These are phyloP conservation scores for Talaromyces sp. DNA, from an alignment of 2,329 filamentous ascomycete species.

Conservation along the genomic window DNA sequence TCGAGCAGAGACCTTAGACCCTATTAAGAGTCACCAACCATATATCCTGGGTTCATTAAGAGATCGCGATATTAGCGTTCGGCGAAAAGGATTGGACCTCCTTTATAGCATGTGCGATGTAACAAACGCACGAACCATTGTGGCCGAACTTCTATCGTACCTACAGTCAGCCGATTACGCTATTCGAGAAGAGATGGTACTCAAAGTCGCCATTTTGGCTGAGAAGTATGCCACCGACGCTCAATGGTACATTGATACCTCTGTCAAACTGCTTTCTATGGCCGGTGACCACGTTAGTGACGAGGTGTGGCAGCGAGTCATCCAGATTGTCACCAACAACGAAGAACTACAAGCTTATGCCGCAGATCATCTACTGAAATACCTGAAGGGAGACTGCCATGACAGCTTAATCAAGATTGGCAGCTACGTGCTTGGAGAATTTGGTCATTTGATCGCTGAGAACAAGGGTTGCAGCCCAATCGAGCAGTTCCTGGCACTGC, in stretches of 20 bases:
- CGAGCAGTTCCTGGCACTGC: slow-evolving; percentile 90
- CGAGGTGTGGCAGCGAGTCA: slow-evolving; percentile 97
- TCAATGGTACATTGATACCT: slow-evolving; percentile 99
- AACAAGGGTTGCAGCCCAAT: slow-evolving; percentile 90
- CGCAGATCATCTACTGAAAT: slow-evolving; percentile 85
- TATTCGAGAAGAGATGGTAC: slow-evolving; percentile 97
- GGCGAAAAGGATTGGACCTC: slow-evolving; percentile 89
- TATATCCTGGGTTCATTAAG: slow-evolving; percentile 93
- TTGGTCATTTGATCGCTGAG: slow-evolving; percentile 93
- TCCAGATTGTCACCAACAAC: slow-evolving; percentile 98
- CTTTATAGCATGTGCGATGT: slow-evolving; percentile 99
- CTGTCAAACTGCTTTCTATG: slow-evolving; percentile 87
- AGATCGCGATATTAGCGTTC: slow-evolving; percentile 94
- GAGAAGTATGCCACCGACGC: slow-evolving; percentile 98
- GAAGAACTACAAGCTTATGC: slow-evolving; percentile 97
- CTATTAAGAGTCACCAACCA: slow-evolving; percentile 96
- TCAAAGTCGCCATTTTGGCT: slow-evolving; percentile 97
- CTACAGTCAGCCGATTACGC: slow-evolving; percentile 96
- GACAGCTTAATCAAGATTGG: slow-evolving; percentile 98
- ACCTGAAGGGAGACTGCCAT: slow-evolving; percentile 90
- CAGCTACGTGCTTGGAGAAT: slow-evolving; percentile 92
- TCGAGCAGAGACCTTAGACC: slow-evolving; percentile 86
- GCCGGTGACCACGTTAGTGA: slow-evolving; percentile 98
- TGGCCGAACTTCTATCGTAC: slow-evolving; percentile 89
- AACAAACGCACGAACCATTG: slow-evolving; percentile 88